Base-by-base conservation (phyloP, 345 rosid species). In the Gossypium mustelinum region DNA sequence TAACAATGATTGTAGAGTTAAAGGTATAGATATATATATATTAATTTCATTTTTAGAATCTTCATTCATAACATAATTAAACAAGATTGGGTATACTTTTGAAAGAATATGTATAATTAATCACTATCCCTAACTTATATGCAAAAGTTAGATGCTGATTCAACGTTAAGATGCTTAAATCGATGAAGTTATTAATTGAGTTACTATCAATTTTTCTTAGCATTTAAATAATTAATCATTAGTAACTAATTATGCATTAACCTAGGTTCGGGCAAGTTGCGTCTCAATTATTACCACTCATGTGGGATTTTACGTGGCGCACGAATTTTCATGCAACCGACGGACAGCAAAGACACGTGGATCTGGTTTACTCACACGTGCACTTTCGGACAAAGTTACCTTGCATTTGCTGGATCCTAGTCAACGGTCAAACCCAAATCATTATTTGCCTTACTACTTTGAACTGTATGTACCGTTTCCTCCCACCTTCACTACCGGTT, bases 281-380 rank as follows among this genome's bases (percentile, higher is more conserved):
- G 27, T 27, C 11, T 58, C 74, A 39, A 68, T 69, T 68, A 69
- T 76, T 58, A 29, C 61, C 48, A 41, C 20, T 60, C 92, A 87
- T 78, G 88, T 91, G 94, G 78, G 78, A 75, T 81, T 82, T 78
- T 77, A 82, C 82, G 86, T 83, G 91, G 88, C 82, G 79, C 85
- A 74, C 86, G 75, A 70, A 59, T 77, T 79, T 73, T 81, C 3
- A 77, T 57, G 66, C 82, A 74, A n/a, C 76, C 63, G 77, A 27
- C 57, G 56, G 81, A 84, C 97, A 89, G 86, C 95, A 64, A 82
- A 76, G 91, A 82, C 87, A 88, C 86, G 88, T 87, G 98, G 81
- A 72, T 68, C 51, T 76, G 77, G 74, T 25, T 50, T 50, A 45
- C 67, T 69, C 85, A 65, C 92, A 82, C 92, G 85, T 85, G 83